These are phyloP conservation scores for Pseudocercospora musae DNA, from an alignment of 2,329 filamentous ascomycete species.

Conservation along the genomic window DNA sequence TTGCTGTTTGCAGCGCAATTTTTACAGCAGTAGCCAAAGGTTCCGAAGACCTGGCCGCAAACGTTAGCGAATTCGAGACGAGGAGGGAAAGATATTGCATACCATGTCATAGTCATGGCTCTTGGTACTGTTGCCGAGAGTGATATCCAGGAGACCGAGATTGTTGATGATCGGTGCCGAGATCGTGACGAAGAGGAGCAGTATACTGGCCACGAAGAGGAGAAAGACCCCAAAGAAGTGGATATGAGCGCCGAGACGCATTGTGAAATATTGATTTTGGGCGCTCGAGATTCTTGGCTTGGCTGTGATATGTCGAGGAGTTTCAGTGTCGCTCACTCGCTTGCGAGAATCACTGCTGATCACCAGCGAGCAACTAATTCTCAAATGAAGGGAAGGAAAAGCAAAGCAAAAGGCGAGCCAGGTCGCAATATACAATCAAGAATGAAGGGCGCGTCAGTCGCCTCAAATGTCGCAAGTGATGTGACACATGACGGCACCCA, in stretches of 20 bases:
- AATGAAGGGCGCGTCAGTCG: background rate
- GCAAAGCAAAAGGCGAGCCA: background rate
- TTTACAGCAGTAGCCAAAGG: conserved; percentile 57
- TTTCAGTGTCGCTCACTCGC: no score
- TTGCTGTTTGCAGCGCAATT: conserved; percentile 21
- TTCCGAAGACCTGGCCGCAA: conserved; percentile 47
- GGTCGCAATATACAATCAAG: background rate
- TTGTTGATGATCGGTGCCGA: conserved; percentile 57
- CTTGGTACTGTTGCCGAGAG: conserved; percentile 40
- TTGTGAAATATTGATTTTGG: background rate
- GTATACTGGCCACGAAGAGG: conserved; percentile 49
- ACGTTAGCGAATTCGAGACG: background rate
- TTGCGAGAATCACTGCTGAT: background rate
- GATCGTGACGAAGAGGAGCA: conserved; percentile 58
- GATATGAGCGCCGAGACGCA: background rate
- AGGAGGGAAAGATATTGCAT: background rate
- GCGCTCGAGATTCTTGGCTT: background rate
- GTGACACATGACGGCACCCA: background rate
- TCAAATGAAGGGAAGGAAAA: background rate
- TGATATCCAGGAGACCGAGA: conserved; percentile 54
- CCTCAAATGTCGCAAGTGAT: background rate
- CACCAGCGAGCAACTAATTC: background rate
- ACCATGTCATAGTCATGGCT: conserved; percentile 40
- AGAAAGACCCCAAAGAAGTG: conserved; percentile 14
- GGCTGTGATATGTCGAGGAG: background rate